phyloP scores from a whole-genome alignment of 345 rosid genomes.

The Rhodomyrtus tomentosa region DNA sequence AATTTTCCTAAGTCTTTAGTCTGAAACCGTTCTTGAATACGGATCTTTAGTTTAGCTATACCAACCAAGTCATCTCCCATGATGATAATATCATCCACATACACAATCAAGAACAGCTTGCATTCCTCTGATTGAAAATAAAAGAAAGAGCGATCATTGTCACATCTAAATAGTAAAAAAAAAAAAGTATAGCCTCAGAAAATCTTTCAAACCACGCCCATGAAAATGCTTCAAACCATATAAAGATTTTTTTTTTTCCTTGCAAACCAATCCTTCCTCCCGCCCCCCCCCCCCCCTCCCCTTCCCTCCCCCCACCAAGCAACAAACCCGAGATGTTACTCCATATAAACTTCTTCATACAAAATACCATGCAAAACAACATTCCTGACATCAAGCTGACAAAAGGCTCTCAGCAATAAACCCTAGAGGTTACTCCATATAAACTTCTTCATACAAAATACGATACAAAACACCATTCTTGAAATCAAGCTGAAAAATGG shows the following conservation, averaged over 20 bases:
- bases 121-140: not conserved
- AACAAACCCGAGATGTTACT: not conserved
- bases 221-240: not conserved
- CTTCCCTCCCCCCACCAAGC: no score
- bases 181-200: not conserved
- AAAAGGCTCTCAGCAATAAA: no score
- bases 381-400: not conserved
- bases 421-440: not conserved
- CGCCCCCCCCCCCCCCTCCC: no score
- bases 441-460: not conserved
- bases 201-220: not conserved
- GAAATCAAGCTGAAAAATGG: not conserved
- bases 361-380: not conserved
- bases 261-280: not conserved
- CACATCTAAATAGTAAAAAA: not conserved
- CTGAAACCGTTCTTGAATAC: not conserved
- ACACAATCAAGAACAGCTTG: not conserved
- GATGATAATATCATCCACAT: not conserved
- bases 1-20: not conserved
- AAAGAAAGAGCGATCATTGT: not conserved
- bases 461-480: not conserved
- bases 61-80: not conserved
- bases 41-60: not conserved
- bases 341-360: not conserved
- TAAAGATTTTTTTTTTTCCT: not conserved